Conservation (phyloP, 768 basidiomycete genomes). For the Lactarius akahatsu region DNA sequence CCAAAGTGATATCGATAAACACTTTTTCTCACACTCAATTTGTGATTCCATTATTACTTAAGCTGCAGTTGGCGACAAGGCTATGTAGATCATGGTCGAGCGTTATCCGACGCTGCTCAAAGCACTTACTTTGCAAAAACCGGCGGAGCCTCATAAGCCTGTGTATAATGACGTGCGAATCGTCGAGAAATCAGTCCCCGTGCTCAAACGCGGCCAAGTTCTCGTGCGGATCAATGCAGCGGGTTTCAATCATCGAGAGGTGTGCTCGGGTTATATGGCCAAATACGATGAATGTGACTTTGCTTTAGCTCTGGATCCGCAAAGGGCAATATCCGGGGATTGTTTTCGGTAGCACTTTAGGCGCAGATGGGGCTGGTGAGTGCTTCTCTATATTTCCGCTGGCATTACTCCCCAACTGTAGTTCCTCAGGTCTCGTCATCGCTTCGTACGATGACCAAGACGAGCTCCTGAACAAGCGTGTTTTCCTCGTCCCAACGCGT, state of each 20-base stretch:
- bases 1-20: not conserved
- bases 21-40: not conserved
- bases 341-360: constrained; percentile 56
- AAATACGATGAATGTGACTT: not conserved
- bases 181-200: constrained; percentile 49
- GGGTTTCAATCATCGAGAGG: constrained; percentile 74
- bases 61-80: too few species aligned
- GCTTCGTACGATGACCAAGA: constrained; percentile 55
- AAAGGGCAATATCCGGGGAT: constrained; percentile 67
- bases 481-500: constrained; percentile 72
- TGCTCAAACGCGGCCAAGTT: constrained; percentile 55
- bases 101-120: constrained; percentile 3
- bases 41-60: not conserved
- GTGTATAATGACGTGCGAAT: constrained; percentile 58
- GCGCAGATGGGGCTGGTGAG: constrained; percentile 72
- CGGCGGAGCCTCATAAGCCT: constrained; percentile 33
- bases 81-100: not conserved
- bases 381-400: not conserved
- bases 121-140: constrained; percentile 7
- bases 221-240: constrained; percentile 68
- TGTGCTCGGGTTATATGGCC: not conserved
- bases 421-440: constrained; percentile 55
- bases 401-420: not conserved
- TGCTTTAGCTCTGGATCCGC: constrained; percentile 67
- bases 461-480: constrained; percentile 57